Conservation (phyloP, 768 basidiomycete genomes). For the Austroboletus eburneus region DNA sequence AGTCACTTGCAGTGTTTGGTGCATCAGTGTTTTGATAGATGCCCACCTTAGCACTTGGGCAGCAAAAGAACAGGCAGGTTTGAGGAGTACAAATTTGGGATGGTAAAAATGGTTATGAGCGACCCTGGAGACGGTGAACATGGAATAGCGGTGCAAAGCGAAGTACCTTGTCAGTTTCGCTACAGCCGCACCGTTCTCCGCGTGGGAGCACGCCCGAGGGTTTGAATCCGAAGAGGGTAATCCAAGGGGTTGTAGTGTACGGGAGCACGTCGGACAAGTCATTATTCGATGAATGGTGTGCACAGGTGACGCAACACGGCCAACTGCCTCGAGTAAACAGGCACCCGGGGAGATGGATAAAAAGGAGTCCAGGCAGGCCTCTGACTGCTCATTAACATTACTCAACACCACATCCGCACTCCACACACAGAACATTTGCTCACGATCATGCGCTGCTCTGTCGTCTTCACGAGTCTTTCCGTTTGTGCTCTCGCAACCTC, state of each 20-base stretch:
- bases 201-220: not conserved
- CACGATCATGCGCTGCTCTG: conserved; percentile 16
- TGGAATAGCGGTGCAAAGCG: conserved; percentile 8
- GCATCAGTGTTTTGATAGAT: no score
- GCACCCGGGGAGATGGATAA: conserved; percentile 8
- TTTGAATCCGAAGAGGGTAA: not conserved
- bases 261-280: not conserved
- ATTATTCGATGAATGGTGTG: conserved; percentile 1
- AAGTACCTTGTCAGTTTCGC: not conserved
- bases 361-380: conserved; percentile 2
- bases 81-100: not conserved
- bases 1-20: not conserved
- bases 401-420: not conserved
- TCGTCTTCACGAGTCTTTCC: conserved; percentile 6
- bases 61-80: not conserved
- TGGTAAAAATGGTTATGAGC: not conserved
- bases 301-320: conserved; percentile 10
- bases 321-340: conserved; percentile 3
- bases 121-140: conserved; percentile 2
- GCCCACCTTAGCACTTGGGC: not conserved
- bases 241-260: not conserved
- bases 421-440: conserved; percentile 2
- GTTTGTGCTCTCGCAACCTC: conserved; percentile 14
- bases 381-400: not conserved
- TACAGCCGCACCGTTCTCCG: not conserved